Base-by-base conservation (phyloP, 495 filamentous ascomycete genomes). In the Penicillium silybi region DNA sequence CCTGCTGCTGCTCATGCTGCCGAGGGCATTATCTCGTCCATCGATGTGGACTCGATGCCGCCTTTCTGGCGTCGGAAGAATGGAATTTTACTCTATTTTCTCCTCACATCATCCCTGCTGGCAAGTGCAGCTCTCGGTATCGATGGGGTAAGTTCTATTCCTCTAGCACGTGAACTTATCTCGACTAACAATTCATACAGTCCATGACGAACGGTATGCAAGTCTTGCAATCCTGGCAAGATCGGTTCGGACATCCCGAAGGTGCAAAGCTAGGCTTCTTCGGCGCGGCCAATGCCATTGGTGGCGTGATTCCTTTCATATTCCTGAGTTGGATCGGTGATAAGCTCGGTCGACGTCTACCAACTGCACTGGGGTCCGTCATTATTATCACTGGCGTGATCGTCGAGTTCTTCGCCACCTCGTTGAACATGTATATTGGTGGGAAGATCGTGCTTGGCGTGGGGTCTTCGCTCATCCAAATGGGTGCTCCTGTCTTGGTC, bases 201-300 rank as follows among this genome's bases (percentile, higher is more conserved):
- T 62, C 54, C 48, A 56, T 70, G 67, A 64, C 67, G 35, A 70
- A 70, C 41, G 63, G 65, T 45, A 63, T 70, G 50, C 65, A 66
- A 23, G 61, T 63, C 32, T 46, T 70, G 41, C 40, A 65, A 7
- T 60, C 60, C 26, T 70, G 64, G 63, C 55, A 58, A 41, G 52
- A 56, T 29, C 65, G 59, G 29, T 68, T 70, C 47, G 53, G 67
- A 20, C 52, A 81, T 54, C 83, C 84, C 1, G 44, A 67, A 32
- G 80, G 78, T 9, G 67, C 75, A 4, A 67, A 67, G 53, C 76
- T 83, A 27, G 83, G 83, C 63, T 74, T 86, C 34, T 78, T 87
- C 27, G 79, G 77, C 44, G 80, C 81, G 25, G 78, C 86, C 58
- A 84, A 85, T 69, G 81, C 82, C 62, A 81, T 85, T 54, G 84